Percentiles rank a stretch among this genome's conserved stretches.
Evolutionary conservation across 176 grass and related monocot species (phyloP).

Genomic region (Luzula sylvatica): DNA sequence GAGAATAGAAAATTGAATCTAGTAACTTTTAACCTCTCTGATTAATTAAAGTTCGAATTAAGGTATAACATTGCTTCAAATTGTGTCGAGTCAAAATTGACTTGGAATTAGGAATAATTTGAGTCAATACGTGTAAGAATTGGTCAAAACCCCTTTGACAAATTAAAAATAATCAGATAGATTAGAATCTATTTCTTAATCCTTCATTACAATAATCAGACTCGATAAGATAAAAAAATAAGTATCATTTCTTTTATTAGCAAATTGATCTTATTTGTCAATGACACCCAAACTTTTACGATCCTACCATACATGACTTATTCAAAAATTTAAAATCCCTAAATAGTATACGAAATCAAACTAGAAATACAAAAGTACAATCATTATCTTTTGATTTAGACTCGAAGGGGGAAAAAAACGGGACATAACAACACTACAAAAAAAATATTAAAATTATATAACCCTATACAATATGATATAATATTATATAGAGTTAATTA

Average conservation of each 20-base stretch:
- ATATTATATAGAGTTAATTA: slow-evolving; percentile 5
- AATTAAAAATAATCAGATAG: not conserved
- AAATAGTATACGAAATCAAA: slow-evolving; percentile 5
- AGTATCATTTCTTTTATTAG: slow-evolving; percentile 1
- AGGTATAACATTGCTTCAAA: not conserved
- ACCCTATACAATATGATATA: not conserved
- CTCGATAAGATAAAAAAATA: not conserved
- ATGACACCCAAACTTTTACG: not conserved
- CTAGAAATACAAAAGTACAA: too few species aligned
- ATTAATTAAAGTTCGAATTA: too few species aligned
- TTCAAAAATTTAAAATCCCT: not conserved
- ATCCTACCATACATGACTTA: not conserved
- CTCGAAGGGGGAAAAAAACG: too few species aligned
- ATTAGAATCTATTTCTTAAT: not conserved
- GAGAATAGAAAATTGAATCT: too few species aligned
- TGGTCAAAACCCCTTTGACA: slow-evolving; percentile 1
- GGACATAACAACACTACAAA: too few species aligned
- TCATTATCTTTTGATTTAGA: too few species aligned
- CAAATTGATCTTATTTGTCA: not conserved
- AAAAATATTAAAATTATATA: not conserved
- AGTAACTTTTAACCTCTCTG: too few species aligned
- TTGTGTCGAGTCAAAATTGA: not conserved
- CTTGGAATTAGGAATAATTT: slow-evolving; percentile 13
- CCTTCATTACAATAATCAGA: not conserved
- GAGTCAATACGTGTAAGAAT: slow-evolving; percentile 18